Evolutionary conservation across 2,329 filamentous ascomycete species (phyloP), one percentile per base, ranked within the genome.

Genomic region (Aureobasidium pullulans): DNA sequence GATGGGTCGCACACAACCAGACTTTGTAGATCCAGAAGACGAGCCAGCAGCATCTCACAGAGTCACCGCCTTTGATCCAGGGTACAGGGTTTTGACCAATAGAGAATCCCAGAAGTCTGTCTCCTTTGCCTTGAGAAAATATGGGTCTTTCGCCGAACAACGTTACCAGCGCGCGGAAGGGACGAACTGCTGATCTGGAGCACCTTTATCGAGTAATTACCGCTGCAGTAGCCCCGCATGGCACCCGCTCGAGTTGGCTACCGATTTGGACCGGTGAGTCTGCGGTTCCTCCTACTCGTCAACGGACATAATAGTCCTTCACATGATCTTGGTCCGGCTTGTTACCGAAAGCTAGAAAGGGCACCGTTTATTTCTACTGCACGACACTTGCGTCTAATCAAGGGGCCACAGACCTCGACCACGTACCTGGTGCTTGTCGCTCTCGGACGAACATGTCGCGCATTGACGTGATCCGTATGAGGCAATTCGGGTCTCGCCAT

Each of bases 401-500:
- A 57, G 34, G 34, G 32, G 43, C 43, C 53, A 32, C 54, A 23
- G 39, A 47, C 23, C 23, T 43, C 36, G 43, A 57, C 54, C 54
- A 57, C 54, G 54, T 57, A 47, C 54, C 54, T 39, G 54, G 54
- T 48, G 54, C 54, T 57, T 40, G 54, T 44, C 28, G 52, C 39
- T 56, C 40, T 39, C 23, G 32, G 23, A 13, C 29, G 54, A 48
- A 48, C 54, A 48, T 57, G 43, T 48, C 54, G 43, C 54, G 54
- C 54, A 48, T 57, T 47, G 54, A 57, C 43, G 34, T 32, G 32
- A 28, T 57, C 16, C 32, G 43, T 32, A 37, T 39, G 53, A 29
- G 32, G 53, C 42, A 47, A 13, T 19, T 57, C 34, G 43, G 54
- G 54, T 23, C 54, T 57, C 23, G 43, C 42, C 43, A 46, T 57